phyloP scores from a whole-genome alignment of 768 basidiomycete genomes.

The Termitomyces titanicus region DNA sequence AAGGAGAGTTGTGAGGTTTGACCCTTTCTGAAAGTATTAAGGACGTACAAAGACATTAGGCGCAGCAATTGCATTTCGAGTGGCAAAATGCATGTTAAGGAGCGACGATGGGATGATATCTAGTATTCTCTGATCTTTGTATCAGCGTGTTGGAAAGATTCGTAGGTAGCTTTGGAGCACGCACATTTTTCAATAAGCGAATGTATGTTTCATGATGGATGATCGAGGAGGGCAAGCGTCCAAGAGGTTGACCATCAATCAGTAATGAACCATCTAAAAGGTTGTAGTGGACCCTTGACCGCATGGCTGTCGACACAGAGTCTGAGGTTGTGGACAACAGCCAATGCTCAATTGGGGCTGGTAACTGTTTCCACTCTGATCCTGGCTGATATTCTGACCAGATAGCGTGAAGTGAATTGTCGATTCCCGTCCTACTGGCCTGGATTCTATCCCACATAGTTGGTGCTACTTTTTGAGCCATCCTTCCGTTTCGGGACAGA shows the following conservation, averaged over 20 bases:
- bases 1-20: background rate
- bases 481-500: conserved; percentile 26
- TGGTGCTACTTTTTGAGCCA: conserved; percentile 22
- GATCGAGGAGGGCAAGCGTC: conserved; percentile 33
- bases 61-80: background rate
- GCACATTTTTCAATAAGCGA: conserved; percentile 33
- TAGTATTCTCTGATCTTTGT: conserved; percentile 2
- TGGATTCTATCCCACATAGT: conserved; percentile 2
- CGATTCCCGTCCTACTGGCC: conserved; percentile 3
- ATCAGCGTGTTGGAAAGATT: no score
- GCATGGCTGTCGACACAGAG: no score
- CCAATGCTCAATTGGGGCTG: conserved; percentile 24
- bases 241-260: conserved; percentile 36
- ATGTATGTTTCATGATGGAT: conserved; percentile 27
- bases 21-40: no score
- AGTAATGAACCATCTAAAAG: conserved; percentile 37
- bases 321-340: conserved; percentile 16
- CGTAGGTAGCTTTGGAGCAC: conserved; percentile 1
- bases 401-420: conserved; percentile 11
- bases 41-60: conserved; percentile 15
- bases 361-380: conserved; percentile 19
- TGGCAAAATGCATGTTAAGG: conserved; percentile 8
- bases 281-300: conserved; percentile 32
- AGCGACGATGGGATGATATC: conserved; percentile 6
- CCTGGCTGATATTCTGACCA: conserved; percentile 15